phyloP scores from a whole-genome alignment of 495 filamentous ascomycete genomes.

The Rhypophila decipiens region DNA sequence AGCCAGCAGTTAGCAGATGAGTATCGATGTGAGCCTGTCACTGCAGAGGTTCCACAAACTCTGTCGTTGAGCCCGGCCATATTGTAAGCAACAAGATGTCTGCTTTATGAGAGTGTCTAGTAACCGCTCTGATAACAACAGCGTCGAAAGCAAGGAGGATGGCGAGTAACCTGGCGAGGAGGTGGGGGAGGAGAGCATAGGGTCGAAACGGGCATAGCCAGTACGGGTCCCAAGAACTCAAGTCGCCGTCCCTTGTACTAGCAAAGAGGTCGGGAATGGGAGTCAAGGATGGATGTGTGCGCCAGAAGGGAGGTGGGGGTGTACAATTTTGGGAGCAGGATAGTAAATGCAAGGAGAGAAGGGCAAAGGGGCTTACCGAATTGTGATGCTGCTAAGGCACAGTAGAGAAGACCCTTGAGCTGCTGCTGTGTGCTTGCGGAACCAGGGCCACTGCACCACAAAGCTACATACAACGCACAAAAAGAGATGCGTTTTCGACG shows the following conservation, averaged over 20 bases:
- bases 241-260: constrained; percentile 9
- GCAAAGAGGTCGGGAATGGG: too few relatives aligned
- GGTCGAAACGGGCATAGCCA: constrained; percentile 4
- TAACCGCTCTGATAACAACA: background rate
- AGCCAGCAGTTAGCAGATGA: too few relatives aligned
- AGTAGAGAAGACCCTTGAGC: background rate
- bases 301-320: background rate
- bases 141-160: too few relatives aligned
- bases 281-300: too few relatives aligned
- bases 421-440: background rate
- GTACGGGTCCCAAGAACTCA: constrained; percentile 2
- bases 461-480: background rate
- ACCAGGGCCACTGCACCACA: constrained; percentile 4
- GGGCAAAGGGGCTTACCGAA: too few relatives aligned
- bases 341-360: too few relatives aligned
- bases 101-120: background rate
- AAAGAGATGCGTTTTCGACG: background rate
- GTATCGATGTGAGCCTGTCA: too few relatives aligned
- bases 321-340: too few relatives aligned
- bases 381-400: too few relatives aligned
- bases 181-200: constrained; percentile 2
- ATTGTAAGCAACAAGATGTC: background rate
- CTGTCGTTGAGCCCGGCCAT: constrained; percentile 13
- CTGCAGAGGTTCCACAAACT: constrained; percentile 16
- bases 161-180: background rate